Percentiles rank a stretch among this genome's conserved stretches.
phyloP scores from a whole-genome alignment of 768 basidiomycete genomes.

The Sporobolomyces roseus region DNA sequence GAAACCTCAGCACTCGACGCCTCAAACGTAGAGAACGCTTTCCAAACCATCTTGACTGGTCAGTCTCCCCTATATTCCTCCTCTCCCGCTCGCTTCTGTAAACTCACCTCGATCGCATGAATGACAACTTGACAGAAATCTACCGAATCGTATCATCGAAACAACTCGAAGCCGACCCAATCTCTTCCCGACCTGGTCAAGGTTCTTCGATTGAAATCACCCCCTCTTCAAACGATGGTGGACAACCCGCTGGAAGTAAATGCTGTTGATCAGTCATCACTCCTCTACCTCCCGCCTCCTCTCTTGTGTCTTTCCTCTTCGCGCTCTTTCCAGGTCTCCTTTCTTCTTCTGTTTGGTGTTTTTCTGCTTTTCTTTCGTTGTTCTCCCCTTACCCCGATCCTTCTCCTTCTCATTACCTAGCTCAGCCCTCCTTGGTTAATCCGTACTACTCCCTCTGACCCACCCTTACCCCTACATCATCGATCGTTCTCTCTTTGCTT shows the following conservation, averaged over 20 bases:
- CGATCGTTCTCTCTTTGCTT: too few relatives aligned
- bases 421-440: neutral
- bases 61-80: neutral
- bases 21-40: slow-evolving; percentile 94
- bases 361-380: neutral
- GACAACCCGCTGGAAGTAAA: slow-evolving; percentile 48
- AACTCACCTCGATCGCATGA: neutral
- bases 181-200: slow-evolving; percentile 58
- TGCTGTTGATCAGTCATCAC: slow-evolving; percentile 47
- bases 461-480: neutral
- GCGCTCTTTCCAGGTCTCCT: neutral
- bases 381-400: neutral
- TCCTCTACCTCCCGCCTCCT: neutral
- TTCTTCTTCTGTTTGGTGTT: neutral
- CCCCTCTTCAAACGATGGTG: slow-evolving; percentile 57
- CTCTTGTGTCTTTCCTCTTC: neutral
- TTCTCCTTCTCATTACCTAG: neutral
- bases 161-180: slow-evolving; percentile 76
- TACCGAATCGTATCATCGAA: slow-evolving; percentile 97
- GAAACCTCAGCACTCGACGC: slow-evolving; percentile 99
- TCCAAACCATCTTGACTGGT: slow-evolving; percentile 95
- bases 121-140: slow-evolving; percentile 62
- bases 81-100: neutral
- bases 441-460: neutral
- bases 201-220: slow-evolving; percentile 83